These are phyloP conservation scores for Metschnikowia gelsemii DNA, from an alignment of 805 yeast genomes.

Conservation along the genomic window DNA sequence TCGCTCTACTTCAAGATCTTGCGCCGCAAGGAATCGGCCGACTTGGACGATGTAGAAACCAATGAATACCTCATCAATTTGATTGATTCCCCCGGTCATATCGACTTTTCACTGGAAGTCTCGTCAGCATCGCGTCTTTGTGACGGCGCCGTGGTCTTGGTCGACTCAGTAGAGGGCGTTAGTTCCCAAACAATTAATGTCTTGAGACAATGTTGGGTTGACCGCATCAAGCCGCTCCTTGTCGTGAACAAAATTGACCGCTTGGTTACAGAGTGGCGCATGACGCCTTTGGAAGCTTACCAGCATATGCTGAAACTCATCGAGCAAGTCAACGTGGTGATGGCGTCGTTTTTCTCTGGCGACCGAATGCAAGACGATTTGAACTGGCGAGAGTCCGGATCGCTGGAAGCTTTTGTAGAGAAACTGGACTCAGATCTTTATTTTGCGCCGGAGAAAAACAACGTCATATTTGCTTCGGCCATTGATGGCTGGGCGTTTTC, in stretches of 20 bases:
- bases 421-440: constrained; percentile 78
- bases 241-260: constrained; percentile 92
- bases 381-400: constrained; percentile 67
- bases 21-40: constrained; percentile 33
- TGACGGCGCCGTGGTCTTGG: constrained; percentile 94
- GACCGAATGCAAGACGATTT: constrained; percentile 88
- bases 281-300: constrained; percentile 84
- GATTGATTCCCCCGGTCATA: constrained; percentile 99
- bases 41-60: constrained; percentile 37
- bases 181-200: constrained; percentile 97
- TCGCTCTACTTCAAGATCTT: constrained; percentile 83
- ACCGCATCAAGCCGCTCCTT: constrained; percentile 80
- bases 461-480: constrained; percentile 88
- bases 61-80: constrained; percentile 84
- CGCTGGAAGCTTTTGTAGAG: constrained; percentile 60
- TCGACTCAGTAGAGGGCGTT: constrained; percentile 97
- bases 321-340: constrained; percentile 92
- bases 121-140: constrained; percentile 93
- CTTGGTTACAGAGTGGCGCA: constrained; percentile 73
- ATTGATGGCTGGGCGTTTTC: constrained; percentile 98
- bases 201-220: constrained; percentile 92
- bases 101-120: constrained; percentile 94
- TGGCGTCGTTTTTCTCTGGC: constrained; percentile 91
- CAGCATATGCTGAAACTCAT: constrained; percentile 71
- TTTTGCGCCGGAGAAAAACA: constrained; percentile 83